Evolutionary conservation across 805 yeast species (phyloP), one percentile per base, ranked within the genome.

Genomic region (Candida caryicola): DNA sequence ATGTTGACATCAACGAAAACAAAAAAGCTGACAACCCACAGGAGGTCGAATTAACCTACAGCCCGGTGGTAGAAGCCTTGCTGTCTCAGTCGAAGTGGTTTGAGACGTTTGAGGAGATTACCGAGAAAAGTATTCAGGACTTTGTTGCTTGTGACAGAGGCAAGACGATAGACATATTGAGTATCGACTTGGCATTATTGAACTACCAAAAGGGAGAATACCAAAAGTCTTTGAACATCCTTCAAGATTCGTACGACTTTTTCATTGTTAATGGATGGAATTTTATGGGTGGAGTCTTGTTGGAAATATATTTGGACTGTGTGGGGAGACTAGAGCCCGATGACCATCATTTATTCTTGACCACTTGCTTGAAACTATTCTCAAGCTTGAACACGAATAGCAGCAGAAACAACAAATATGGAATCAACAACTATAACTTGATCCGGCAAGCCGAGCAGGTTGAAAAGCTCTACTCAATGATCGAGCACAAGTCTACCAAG

Each of bases 221-320:
- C 48, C 70, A 71, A 26, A 73, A 74, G 31, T 82, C 96, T 1
- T 73, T 79, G 12, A 64, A 73, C 4, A 77, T 85, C 2, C 64
- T 91, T 9, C 77, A 78, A 27, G 77, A 80, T 6, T 80, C 93
- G 2, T 86, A 85, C 33, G 78, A 76, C 27, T 78, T 78, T 39
- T 89, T 85, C 51, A 71, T 75, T 5, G 60, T 71, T 14, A 77
- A 81, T 33, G 87, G 89, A 1, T 90, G 97, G 97, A 75, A 75
- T 35, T 59, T 65, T 31, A 77, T 88, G 52, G 85, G 95, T 1
- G 71, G 78, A 4, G 61, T 73, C n/a, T 60, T 91, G 13, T 66
- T 87, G 27, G 79, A 77, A 47, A 66, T 81, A 1, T 88, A 82
- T 52, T 71, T 85, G 19, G 78, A 79, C 28, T 87, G 95, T 50